A percentile compares a stretch with the other conserved stretches of the same genome.
phyloP scores from a whole-genome alignment of 768 basidiomycete species.

The Leccinum longicurvipes region DNA sequence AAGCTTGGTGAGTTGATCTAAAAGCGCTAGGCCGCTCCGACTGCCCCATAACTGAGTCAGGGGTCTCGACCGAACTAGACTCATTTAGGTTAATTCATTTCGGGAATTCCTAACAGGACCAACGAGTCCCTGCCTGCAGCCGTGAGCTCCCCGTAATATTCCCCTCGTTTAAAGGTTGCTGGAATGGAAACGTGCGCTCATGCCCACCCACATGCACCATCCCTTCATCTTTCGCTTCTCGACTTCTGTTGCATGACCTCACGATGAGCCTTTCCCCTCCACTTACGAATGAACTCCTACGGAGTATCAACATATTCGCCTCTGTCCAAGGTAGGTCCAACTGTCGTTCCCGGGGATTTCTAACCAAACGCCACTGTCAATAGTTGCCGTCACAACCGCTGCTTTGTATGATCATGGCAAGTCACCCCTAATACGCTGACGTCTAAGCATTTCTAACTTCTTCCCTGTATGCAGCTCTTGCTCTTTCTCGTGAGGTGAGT shows the following conservation, averaged over 20 bases:
- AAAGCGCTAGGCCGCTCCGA: neutral
- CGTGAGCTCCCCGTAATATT: neutral
- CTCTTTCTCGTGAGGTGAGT: slow-evolving; percentile 28
- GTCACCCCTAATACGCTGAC: neutral
- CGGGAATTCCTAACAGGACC: neutral
- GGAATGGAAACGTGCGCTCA: neutral
- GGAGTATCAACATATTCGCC: slow-evolving; percentile 11
- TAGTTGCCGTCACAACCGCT: slow-evolving; percentile 28
- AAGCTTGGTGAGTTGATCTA: neutral
- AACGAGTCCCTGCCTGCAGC: slow-evolving; percentile 3
- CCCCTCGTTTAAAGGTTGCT: slow-evolving; percentile 17
- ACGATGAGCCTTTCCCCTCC: slow-evolving; percentile 25
- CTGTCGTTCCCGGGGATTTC: neutral
- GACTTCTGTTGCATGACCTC: slow-evolving; percentile 1
- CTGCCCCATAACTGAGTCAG: neutral
- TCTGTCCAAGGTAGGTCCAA: slow-evolving; percentile 23
- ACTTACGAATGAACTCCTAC: neutral
- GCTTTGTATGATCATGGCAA: slow-evolving; percentile 31
- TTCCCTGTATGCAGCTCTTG: slow-evolving; percentile 15
- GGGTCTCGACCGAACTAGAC: neutral
- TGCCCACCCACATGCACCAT: neutral
- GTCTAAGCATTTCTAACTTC: neutral
- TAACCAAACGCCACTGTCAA: slow-evolving; percentile 4
- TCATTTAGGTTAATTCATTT: slow-evolving; percentile 12
- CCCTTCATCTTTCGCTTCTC: neutral